Evolutionary conservation across 768 basidiomycete genomes (phyloP), one percentile per base, ranked within the genome.

Genomic region (Kwoniella botswanensis): DNA sequence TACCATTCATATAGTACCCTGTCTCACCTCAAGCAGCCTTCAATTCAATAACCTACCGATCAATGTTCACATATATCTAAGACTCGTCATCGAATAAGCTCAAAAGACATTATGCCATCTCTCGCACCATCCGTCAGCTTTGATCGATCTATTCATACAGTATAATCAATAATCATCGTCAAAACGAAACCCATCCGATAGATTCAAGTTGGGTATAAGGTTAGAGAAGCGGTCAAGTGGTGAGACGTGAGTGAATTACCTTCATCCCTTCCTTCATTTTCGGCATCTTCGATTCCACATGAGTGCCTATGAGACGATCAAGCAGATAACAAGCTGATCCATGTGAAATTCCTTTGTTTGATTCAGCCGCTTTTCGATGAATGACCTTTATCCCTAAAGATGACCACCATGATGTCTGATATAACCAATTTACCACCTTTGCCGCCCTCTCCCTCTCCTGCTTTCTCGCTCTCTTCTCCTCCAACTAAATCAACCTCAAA

Each of bases 351-450:
- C 59, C 59, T 61, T 43, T 22, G 1, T 43, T 9, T 35, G 35
- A 35, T 35, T 44, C 59, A 61, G 59, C 59, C 59, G 59, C 59
- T 61, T 61, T 61, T 63, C 46, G 7, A 35, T 35, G 35, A 21
- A 63, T 17, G 59, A 21, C 22, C 29, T 41, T 24, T 21, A 41
- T 57, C n/a, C 18, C 11, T 56, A 29, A 46, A 35, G 43, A 67
- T 42, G 35, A 54, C 63, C 24, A 43, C 63, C 6, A 63, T 63
- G 12, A 43, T 63, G 41, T 63, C 26, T 44, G 59, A 61, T 26
- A 61, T 61, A 61, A 61, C 59, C 17, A 61, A 54, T 22, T 56
- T 55, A 55, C 53, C 52, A 46, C 65, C 54, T 46, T 44, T 46
- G 11, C 60, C 53, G 7, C 60, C 66, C 9, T 29, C 55, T 46